phyloP scores from a whole-genome alignment of 805 yeast genomes.

The Kurtzmaniella fragi region DNA sequence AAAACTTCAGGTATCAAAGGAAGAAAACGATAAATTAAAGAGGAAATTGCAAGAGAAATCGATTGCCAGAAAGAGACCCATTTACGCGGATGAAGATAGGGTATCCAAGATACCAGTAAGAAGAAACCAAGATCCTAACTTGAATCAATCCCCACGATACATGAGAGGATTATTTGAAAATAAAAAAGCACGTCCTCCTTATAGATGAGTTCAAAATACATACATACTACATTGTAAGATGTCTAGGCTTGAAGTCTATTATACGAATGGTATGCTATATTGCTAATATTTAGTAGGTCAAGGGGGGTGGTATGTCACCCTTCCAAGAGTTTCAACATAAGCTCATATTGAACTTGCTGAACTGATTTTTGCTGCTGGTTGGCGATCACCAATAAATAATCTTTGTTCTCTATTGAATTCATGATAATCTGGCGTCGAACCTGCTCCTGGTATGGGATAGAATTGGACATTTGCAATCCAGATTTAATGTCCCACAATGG shows the following conservation, averaged over 20 bases:
- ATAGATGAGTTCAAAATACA: too few relatives aligned
- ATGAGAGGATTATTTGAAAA: conserved; percentile 33
- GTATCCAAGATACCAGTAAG: conserved; percentile 16
- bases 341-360: conserved; percentile 37
- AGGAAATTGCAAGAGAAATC: conserved; percentile 8
- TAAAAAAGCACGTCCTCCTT: conserved; percentile 1
- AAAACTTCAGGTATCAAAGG: conserved; percentile 14
- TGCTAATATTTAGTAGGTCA: neutral
- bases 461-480: neutral
- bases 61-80: neutral
- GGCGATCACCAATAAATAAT: conserved; percentile 33
- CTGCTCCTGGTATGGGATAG: conserved; percentile 18
- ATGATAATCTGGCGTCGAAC: conserved; percentile 28
- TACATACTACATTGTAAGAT: too few relatives aligned
- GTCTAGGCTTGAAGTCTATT: too few relatives aligned
- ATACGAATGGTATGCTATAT: too few relatives aligned
- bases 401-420: conserved; percentile 36
- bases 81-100: conserved; percentile 13
- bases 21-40: conserved; percentile 20
- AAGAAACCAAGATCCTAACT: conserved; percentile 25
- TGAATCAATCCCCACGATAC: conserved; percentile 40
- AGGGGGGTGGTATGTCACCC: conserved; percentile 4
- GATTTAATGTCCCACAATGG: too few relatives aligned
- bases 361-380: conserved; percentile 39
- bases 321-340: conserved; percentile 23